Conservation (phyloP, 1,284 basidiomycete species). For the Microbotryum silenes-acaulis region DNA sequence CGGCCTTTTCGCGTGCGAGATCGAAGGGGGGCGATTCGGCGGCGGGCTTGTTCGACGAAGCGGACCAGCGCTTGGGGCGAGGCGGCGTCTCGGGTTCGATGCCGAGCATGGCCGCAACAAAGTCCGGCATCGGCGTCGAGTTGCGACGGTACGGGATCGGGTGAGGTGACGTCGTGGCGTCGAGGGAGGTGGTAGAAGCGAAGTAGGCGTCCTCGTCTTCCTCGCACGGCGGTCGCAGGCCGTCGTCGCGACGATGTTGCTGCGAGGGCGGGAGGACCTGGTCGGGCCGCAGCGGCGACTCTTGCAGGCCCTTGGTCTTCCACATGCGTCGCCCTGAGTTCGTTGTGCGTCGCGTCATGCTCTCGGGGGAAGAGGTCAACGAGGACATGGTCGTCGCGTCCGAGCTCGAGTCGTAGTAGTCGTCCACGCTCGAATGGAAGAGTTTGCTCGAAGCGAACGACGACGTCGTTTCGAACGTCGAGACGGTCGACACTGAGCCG, state of each 20-base stretch:
- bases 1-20: conserved; percentile 7
- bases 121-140: conserved; percentile 20
- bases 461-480: conserved; percentile 23
- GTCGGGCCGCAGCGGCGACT: conserved; percentile 9
- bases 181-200: neutral
- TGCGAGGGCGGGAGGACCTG: neutral
- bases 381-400: conserved; percentile 17
- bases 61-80: conserved; percentile 18
- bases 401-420: conserved; percentile 22
- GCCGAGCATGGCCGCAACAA: conserved; percentile 20
- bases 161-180: neutral
- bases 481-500: conserved; percentile 7
- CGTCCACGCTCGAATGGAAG: conserved; percentile 20
- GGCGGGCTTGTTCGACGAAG: conserved; percentile 11
- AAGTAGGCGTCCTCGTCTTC: conserved; percentile 9
- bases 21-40: conserved; percentile 18
- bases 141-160: conserved; percentile 7
- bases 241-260: neutral
- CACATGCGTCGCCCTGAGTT: conserved; percentile 16
- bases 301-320: conserved; percentile 14
- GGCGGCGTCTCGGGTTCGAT: conserved; percentile 24
- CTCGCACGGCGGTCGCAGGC: neutral
- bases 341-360: conserved; percentile 9
- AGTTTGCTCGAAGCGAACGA: conserved; percentile 27
- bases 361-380: conserved; percentile 20